Conservation (phyloP, 75 land plant species). For the Azolla pinnata region DNA sequence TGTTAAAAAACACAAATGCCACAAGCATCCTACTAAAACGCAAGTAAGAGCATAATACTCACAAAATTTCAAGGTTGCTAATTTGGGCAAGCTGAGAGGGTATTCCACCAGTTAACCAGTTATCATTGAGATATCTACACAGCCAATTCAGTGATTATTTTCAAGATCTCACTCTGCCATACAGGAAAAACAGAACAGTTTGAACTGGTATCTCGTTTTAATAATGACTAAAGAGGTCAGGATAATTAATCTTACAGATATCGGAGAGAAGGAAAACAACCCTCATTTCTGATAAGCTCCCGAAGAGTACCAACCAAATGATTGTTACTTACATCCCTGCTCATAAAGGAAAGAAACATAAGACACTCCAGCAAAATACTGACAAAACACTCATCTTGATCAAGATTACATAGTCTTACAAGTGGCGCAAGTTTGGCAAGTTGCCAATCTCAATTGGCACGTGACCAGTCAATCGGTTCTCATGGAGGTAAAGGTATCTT, state of each 20-base stretch:
- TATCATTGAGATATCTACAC: slow-evolving; percentile 70
- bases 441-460: slow-evolving; percentile 80
- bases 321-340: slow-evolving; percentile 79
- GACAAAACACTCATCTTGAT: no score
- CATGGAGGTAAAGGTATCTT: slow-evolving; percentile 78
- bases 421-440: slow-evolving; percentile 57
- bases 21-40: no score
- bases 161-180: neutral
- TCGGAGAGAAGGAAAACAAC: slow-evolving; percentile 71
- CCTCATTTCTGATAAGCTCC: slow-evolving; percentile 69
- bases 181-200: neutral
- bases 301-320: slow-evolving; percentile 78
- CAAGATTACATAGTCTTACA: no score
- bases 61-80: slow-evolving; percentile 75
- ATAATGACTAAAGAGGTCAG: no score
- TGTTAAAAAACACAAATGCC: neutral
- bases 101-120: slow-evolving; percentile 66
- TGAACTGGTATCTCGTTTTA: no score
- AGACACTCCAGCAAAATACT: no score
- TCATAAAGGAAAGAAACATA: no score
- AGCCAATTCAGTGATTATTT: neutral
- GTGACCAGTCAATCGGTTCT: slow-evolving; percentile 70
- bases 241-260: slow-evolving; percentile 89
- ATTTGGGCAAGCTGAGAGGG: slow-evolving; percentile 74
- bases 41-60: slow-evolving; percentile 21